Evolutionary conservation across 148 eudicot species (phyloP).

Genomic region (Talinum fruticosum): DNA sequence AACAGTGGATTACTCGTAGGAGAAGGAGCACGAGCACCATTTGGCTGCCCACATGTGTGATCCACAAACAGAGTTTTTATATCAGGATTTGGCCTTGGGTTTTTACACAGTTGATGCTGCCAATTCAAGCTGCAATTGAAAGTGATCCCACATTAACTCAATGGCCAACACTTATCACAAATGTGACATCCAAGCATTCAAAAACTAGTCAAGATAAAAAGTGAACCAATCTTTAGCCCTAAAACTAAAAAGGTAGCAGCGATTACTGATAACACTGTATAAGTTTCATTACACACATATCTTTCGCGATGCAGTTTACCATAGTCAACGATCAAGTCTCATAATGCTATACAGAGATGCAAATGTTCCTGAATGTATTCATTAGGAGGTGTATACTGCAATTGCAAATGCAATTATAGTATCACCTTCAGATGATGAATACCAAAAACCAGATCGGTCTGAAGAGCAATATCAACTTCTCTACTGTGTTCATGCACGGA

Average conservation of each 20-base stretch:
- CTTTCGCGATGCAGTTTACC: background rate
- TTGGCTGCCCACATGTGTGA: constrained; percentile 74
- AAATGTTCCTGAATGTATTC: background rate
- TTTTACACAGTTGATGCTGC: constrained; percentile 84
- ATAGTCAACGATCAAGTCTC: background rate
- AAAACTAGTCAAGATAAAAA: background rate
- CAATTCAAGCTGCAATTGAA: constrained; percentile 69
- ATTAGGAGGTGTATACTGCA: background rate
- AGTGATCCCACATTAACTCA: constrained; percentile 1
- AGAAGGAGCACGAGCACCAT: constrained; percentile 65
- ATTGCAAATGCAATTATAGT: background rate
- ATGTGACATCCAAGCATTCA: constrained; percentile 5
- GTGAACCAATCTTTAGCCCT: too few relatives aligned
- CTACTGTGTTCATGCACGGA: background rate
- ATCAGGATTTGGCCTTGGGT: constrained; percentile 73
- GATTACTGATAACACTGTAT: background rate
- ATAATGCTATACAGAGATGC: background rate
- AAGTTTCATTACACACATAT: background rate
- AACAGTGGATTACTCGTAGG: constrained; percentile 55
- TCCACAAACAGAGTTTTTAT: constrained; percentile 75
- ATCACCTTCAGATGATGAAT: background rate
- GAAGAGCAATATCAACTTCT: background rate
- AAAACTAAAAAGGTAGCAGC: background rate
- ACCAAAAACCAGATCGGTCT: background rate
- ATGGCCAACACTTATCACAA: background rate